Evolutionary conservation across 1,284 basidiomycete species (phyloP).

Genomic region (Irpex sp.): DNA sequence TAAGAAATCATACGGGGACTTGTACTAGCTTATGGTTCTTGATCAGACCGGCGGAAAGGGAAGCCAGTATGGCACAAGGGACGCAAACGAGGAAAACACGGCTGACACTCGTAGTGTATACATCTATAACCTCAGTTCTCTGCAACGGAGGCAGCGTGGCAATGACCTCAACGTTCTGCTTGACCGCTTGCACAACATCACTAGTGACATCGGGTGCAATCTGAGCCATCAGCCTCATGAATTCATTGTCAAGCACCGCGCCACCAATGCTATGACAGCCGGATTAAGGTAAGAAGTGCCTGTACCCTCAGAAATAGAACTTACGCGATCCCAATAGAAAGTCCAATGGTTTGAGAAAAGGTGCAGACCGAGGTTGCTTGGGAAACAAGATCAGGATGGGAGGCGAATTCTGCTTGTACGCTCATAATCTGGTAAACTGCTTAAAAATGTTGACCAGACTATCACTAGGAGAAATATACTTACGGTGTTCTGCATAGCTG

Average conservation of each 20-base stretch:
- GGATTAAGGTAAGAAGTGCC: too few relatives aligned
- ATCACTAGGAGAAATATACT: not conserved
- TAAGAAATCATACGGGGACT: not conserved
- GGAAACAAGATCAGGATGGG: not conserved
- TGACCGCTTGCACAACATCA: not conserved
- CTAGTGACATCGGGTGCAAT: not conserved
- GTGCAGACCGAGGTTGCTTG: not conserved
- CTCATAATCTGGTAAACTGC: not conserved
- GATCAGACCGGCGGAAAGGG: not conserved
- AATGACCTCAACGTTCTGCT: not conserved
- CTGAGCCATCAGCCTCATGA: not conserved
- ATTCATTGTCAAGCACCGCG: not conserved
- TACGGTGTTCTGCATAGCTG: not conserved
- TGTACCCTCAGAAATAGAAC: not conserved
- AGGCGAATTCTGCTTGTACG: not conserved
- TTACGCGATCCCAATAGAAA: not conserved
- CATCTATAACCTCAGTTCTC: not conserved
- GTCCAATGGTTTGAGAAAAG: not conserved
- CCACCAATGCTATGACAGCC: not conserved
- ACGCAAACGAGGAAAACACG: not conserved
- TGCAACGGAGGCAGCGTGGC: not conserved
- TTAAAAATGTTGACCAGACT: not conserved
- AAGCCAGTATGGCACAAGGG: not conserved
- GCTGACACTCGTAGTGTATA: not conserved
- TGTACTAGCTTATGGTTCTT: not conserved